A percentile compares a stretch with the other conserved stretches of the same genome.
These are phyloP conservation scores for Arabidopsis lyrata DNA, from an alignment of 441 rosid genomes.

Conservation along the genomic window DNA sequence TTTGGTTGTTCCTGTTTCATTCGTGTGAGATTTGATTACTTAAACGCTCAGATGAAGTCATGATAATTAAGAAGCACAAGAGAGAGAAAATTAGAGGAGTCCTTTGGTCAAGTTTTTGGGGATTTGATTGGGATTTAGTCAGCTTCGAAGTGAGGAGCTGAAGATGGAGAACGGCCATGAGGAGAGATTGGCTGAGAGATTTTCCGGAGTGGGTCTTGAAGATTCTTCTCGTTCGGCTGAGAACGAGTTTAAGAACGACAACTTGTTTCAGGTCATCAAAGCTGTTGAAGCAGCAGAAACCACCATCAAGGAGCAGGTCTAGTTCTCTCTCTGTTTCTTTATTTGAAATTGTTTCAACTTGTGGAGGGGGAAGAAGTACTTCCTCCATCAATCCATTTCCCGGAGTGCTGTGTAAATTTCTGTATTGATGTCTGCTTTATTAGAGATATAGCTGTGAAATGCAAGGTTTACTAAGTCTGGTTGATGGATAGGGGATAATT, in stretches of 20 bases:
- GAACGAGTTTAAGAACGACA: conserved; percentile 55
- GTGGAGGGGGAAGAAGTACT: background rate
- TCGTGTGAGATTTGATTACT: conserved; percentile 24
- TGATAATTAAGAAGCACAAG: conserved; percentile 22
- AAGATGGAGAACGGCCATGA: conserved; percentile 83
- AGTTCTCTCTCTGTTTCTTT: background rate
- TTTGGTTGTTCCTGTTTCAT: conserved; percentile 28
- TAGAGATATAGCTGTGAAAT: conserved; percentile 14
- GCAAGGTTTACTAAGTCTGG: background rate
- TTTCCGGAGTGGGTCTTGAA: conserved; percentile 58
- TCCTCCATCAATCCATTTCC: background rate
- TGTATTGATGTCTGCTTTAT: conserved; percentile 26
- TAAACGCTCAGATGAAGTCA: conserved; percentile 25
- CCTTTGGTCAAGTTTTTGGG: conserved; percentile 20
- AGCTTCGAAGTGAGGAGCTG: conserved; percentile 31
- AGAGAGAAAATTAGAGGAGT: conserved; percentile 29
- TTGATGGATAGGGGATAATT: conserved; percentile 10
- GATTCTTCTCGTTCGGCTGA: conserved; percentile 43
- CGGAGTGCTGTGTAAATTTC: background rate
- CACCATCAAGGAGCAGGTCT: conserved; percentile 87
- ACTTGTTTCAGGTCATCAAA: conserved; percentile 87
- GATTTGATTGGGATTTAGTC: conserved; percentile 31
- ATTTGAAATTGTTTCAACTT: background rate
- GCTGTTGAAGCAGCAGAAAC: conserved; percentile 98
- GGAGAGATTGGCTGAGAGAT: conserved; percentile 57